phyloP scores from a whole-genome alignment of 257 asterid genomes.

The Solanum appendiculatum region DNA sequence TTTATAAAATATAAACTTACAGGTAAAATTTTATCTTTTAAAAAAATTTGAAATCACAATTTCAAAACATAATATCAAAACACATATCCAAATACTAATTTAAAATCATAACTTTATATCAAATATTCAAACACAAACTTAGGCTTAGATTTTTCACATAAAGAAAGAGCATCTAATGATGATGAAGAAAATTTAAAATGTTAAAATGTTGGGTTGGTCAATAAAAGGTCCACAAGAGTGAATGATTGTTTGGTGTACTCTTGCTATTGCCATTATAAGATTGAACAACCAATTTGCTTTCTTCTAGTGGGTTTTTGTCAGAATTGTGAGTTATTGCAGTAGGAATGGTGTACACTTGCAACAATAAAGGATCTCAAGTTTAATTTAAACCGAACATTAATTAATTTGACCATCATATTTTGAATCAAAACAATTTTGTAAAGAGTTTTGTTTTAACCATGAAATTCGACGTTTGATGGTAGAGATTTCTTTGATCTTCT shows the following conservation, averaged over 20 bases:
- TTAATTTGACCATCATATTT: not conserved
- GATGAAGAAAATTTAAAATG: not conserved
- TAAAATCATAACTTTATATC: too few species aligned
- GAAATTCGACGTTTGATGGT: accelerated
- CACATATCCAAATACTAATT: too few species aligned
- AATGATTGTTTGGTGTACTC: not conserved
- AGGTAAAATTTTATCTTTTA: too few species aligned
- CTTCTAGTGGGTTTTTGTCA: not conserved
- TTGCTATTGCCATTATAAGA: not conserved
- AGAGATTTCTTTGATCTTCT: not conserved
- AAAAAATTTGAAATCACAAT: too few species aligned
- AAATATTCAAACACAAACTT: not conserved
- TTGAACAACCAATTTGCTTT: not conserved
- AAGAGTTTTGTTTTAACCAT: too few species aligned
- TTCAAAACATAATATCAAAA: too few species aligned
- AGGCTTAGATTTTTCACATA: not conserved
- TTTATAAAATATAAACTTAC: too few species aligned
- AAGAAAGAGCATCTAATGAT: not conserved
- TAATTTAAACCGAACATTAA: not conserved
- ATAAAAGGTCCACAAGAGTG: not conserved
- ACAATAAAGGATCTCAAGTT: not conserved
- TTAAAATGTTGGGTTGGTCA: not conserved
- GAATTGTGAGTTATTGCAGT: not conserved
- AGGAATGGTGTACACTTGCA: not conserved
- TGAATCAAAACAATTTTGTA: not conserved